phyloP scores from a whole-genome alignment of 2,329 filamentous ascomycete species.

The Monosporascus sp. region DNA sequence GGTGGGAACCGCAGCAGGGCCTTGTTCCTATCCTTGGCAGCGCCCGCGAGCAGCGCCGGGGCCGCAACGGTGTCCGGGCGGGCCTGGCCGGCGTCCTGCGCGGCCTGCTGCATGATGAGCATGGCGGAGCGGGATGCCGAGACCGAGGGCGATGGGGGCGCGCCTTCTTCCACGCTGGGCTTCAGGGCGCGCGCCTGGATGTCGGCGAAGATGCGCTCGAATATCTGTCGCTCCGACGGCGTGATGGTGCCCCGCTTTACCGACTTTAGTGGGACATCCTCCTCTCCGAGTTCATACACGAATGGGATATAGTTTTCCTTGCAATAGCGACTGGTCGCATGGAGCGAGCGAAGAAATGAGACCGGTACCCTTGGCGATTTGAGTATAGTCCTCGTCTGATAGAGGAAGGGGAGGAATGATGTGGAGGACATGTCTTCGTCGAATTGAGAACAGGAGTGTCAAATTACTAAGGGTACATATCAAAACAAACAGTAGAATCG shows the following conservation, averaged over 20 bases:
- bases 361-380: conserved; percentile 24
- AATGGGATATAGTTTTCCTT: conserved; percentile 44
- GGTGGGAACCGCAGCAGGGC: conserved; percentile 36
- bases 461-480: no score
- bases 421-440: conserved; percentile 38
- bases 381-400: conserved; percentile 62
- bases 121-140: conserved; percentile 15
- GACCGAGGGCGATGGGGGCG: conserved; percentile 3
- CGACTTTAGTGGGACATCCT: conserved; percentile 13
- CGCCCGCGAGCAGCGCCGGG: conserved; percentile 13
- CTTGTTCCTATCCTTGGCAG: conserved; percentile 26
- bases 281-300: conserved; percentile 35
- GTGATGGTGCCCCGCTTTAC: conserved; percentile 46
- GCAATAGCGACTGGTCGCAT: conserved; percentile 12
- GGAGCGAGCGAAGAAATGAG: conserved; percentile 17
- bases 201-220: conserved; percentile 52
- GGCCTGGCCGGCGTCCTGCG: conserved; percentile 15
- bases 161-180: conserved; percentile 9
- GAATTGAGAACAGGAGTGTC: no score
- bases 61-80: conserved; percentile 10
- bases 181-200: conserved; percentile 40
- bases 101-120: conserved; percentile 25
- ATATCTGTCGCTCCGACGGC: conserved; percentile 42
- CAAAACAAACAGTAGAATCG: no score
- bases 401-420: conserved; percentile 59